Conservation (phyloP, 78 protist species). For the Dictyostelium firmibasis region DNA sequence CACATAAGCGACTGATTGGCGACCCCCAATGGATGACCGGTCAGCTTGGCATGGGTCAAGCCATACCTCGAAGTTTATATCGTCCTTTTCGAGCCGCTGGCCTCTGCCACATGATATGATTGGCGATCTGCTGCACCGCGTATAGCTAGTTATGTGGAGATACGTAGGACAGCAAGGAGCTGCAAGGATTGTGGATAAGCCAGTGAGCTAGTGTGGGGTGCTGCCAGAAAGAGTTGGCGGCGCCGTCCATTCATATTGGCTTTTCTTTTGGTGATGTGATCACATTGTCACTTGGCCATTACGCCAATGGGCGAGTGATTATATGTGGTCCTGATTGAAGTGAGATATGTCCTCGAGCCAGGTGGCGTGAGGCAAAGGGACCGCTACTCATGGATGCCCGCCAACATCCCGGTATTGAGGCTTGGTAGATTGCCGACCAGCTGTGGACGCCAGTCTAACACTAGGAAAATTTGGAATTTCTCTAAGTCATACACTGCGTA, state of each 20-base stretch:
- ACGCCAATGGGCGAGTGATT: too few relatives aligned
- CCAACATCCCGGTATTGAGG: neutral
- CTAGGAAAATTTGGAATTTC: too few relatives aligned
- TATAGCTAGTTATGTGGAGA: neutral
- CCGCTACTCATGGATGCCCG: neutral
- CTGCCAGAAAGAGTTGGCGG: neutral
- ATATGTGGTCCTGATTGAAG: neutral
- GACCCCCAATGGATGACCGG: neutral
- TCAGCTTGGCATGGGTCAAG: neutral
- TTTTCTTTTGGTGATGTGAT: neutral
- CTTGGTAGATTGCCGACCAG: neutral
- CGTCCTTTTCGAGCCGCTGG: neutral
- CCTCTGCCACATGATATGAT: neutral
- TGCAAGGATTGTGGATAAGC: neutral
- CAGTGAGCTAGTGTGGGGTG: neutral
- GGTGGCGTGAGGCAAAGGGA: too few relatives aligned
- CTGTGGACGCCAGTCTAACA: too few relatives aligned
- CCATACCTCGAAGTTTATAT: neutral
- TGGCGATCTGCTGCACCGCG: neutral
- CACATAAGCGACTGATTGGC: too few relatives aligned
- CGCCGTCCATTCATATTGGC: neutral
- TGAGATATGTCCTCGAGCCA: neutral
- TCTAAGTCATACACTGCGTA: too few relatives aligned
- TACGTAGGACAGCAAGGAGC: neutral
- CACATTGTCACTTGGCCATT: too few relatives aligned